Evolutionary conservation across 129 eudicot genomes (phyloP), one percentile per base, ranked within the genome.

Genomic region (Solidago caesia): DNA sequence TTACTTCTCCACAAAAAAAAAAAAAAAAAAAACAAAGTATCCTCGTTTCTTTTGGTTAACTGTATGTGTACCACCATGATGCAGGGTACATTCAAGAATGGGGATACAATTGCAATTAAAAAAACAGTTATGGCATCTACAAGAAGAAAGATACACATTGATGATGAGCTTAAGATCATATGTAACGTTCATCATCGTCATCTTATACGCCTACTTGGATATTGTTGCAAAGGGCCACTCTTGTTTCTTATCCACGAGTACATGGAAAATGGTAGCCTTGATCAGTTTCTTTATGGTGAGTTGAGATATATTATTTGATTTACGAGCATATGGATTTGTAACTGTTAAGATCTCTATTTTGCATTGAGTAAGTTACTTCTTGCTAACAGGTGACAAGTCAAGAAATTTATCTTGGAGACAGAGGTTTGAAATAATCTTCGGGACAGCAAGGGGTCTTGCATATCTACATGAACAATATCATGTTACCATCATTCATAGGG

Each of bases 211-310:
- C 84, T 88, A 8, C 61, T 88, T 70, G 94, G 94, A 53, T 88
- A 86, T 61, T 81, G 90, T 53, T 80, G 44, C 81, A 86, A 84
- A 78, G 95, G 89, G 67, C 80, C 91, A 26, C 82, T 81, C 66
- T 71, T 84, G 39, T 87, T 84, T 55, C 91, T 89, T 52, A 82
- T 89, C 7, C 75, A 89, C 15, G 95, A 86, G 68, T 86, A 81
- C 82, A 86, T 89, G 95, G 82, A 81, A n/a, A 89, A 89, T 62
- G 91, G 91, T 43, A 89, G 91, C 88, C 91, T 89, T 51, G 89
- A 89, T 46, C 80, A 77, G 64, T 89, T 63, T 70, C 74, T 88
- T 70, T 88, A 81, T 69, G 94, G 94, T 88, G 69, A 66, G 83
- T 76, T 13, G 12, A 11, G 6, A 52, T 48, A 14, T 47, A 7